Evolutionary conservation across 2,329 filamentous ascomycete genomes (phyloP), one percentile per base, ranked within the genome.

Genomic region (Hansfordia pulvinata): DNA sequence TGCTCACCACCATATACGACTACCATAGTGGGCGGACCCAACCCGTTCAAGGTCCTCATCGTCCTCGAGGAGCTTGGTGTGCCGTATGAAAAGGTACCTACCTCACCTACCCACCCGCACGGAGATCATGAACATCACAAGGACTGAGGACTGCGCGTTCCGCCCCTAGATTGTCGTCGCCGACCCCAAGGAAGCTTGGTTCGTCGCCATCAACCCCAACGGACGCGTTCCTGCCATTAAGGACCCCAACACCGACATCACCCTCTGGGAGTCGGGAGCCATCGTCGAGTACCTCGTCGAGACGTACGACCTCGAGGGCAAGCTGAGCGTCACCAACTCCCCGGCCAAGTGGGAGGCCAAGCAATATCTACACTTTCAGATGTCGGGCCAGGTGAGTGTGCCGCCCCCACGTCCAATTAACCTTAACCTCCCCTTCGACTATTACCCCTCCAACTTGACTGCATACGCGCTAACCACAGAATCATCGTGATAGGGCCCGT

Each of bases 191-290:
- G 32, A 32, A 27, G 32, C 33, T 22, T 37, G 35, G 7, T 38
- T 28, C 24, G 34, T 30, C 13, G 32, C 30, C 20, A 23, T 41
- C 20, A 41, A 38, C n/a, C 38, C 38, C 2, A 41, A 39, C 17
- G 38, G 35, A 4, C 32, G 37, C 14, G 27, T 56, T 2, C 55
- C 51, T 2, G 50, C 53, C 17, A 40, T 62, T 19, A 43, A 61
- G 30, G 59, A 64, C 29, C 51, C 54, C 14, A 50, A 52, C 18
- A 61, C 57, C 27, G 50, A 48, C 27, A 41, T 64, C 20, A 49
- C 47, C 1, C 43, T 58, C 20, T 64, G 57, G 53, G 60, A 64
- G 39, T 54, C 50, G 13, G 57, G 56, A 6, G 58, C 60, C 2
- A 58, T 61, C 32, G 40, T 63, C 31, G 48, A 56, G 25, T 64